Evolutionary conservation across 495 filamentous ascomycete species (phyloP).

Genomic region (Emericellopsis terricola): DNA sequence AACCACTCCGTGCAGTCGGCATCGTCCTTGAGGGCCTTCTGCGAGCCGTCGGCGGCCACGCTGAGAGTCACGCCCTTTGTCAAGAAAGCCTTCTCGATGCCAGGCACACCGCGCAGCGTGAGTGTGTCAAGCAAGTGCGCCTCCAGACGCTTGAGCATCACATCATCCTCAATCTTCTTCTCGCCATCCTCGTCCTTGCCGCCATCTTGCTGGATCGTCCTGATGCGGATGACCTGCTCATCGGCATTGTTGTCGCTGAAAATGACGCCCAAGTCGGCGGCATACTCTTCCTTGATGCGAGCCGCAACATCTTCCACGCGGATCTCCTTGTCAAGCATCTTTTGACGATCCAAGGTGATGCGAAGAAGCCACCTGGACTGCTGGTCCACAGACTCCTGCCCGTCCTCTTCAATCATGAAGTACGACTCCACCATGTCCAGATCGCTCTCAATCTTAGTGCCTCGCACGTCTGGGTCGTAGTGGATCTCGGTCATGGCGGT

Average conservation of each 20-base stretch:
- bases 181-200: constrained; percentile 64
- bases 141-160: constrained; percentile 78
- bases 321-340: constrained; percentile 87
- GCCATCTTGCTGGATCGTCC: constrained; percentile 49
- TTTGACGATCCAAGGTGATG: constrained; percentile 80
- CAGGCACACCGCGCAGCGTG: constrained; percentile 74
- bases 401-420: constrained; percentile 85
- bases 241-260: constrained; percentile 98
- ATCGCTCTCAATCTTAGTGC: constrained; percentile 74
- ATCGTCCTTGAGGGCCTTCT: constrained; percentile 51
- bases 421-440: constrained; percentile 90
- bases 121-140: constrained; percentile 78
- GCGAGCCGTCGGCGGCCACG: constrained; percentile 42
- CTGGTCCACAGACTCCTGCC: constrained; percentile 43
- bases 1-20: constrained; percentile 76
- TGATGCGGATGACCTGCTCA: constrained; percentile 83
- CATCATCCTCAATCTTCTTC: constrained; percentile 68
- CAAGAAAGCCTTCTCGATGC: constrained; percentile 82
- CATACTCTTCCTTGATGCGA: constrained; percentile 73
- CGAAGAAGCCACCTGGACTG: constrained; percentile 93
- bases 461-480: constrained; percentile 82
- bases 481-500: constrained; percentile 87
- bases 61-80: constrained; percentile 55
- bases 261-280: constrained; percentile 75
- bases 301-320: constrained; percentile 83